A percentile compares a stretch with the other conserved stretches of the same genome.
phyloP scores from a whole-genome alignment of 805 yeast species.

The Metschnikowia colocasiae region DNA sequence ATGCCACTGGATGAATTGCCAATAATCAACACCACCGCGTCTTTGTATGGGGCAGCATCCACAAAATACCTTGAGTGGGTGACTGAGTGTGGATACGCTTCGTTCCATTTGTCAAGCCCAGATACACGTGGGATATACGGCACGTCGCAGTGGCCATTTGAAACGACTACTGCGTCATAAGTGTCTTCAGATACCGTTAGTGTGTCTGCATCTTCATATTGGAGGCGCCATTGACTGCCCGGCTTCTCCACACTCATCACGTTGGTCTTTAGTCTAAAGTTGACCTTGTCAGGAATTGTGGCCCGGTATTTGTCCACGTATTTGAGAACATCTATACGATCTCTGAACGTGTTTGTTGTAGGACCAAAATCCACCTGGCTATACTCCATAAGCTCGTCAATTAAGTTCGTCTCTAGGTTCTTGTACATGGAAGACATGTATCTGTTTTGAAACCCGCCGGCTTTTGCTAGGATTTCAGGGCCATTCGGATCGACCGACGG shows the following conservation, averaged over 20 bases:
- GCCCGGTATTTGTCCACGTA: slow-evolving; percentile 58
- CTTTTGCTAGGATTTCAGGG: slow-evolving; percentile 7
- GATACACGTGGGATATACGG: slow-evolving; percentile 34
- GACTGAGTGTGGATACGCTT: slow-evolving; percentile 23
- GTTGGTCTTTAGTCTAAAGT: slow-evolving; percentile 43
- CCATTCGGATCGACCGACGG: slow-evolving; percentile 22
- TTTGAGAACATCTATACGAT: slow-evolving; percentile 54
- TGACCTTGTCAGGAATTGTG: slow-evolving; percentile 25
- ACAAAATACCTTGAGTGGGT: slow-evolving; percentile 35
- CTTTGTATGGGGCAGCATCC: slow-evolving; percentile 19
- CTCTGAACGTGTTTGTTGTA: slow-evolving; percentile 51
- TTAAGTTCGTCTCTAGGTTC: slow-evolving; percentile 21
- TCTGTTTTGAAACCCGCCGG: slow-evolving; percentile 10
- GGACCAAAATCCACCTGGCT: slow-evolving; percentile 48
- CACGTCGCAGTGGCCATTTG: slow-evolving; percentile 36
- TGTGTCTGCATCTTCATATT: slow-evolving; percentile 6
- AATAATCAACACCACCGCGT: slow-evolving; percentile 53
- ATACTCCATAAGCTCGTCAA: slow-evolving; percentile 57
- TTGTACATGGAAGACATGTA: slow-evolving; percentile 24
- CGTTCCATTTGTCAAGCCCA: slow-evolving; percentile 32
- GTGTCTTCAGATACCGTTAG: slow-evolving; percentile 15
- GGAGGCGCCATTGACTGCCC: slow-evolving; percentile 9
- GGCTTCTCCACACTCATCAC: slow-evolving; percentile 28
- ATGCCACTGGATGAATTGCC: slow-evolving; percentile 79
- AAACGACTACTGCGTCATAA: slow-evolving; percentile 39